Conservation (phyloP, 2,329 filamentous ascomycete species). For the Aspergillus fructus region DNA sequence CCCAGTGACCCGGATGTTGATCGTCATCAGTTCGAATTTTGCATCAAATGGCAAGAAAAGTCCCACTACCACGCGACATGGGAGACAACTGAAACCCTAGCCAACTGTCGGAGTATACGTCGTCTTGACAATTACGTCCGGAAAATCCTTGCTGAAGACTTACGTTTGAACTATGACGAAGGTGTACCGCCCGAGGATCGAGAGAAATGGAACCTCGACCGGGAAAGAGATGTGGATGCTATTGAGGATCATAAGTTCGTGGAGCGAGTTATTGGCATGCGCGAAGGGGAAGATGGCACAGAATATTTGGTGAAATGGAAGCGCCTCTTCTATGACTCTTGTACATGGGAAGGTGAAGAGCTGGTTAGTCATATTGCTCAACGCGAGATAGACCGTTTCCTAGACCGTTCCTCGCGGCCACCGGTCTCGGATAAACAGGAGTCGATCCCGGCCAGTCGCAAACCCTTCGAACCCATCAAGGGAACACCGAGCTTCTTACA, state of each 20-base stretch:
- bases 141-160: conserved; percentile 76
- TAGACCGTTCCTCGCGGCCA: conserved; percentile 77
- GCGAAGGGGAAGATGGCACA: conserved; percentile 73
- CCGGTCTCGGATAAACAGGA: conserved; percentile 79
- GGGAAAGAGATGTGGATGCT: conserved; percentile 84
- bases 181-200: conserved; percentile 80
- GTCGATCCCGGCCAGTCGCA: conserved; percentile 71
- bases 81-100: conserved; percentile 75
- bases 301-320: conserved; percentile 99
- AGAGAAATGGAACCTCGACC: conserved; percentile 93
- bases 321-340: conserved; percentile 86
- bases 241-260: conserved; percentile 88
- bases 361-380: conserved; percentile 78
- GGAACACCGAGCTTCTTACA: conserved; percentile 83
- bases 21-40: conserved; percentile 78
- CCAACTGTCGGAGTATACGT: conserved; percentile 77
- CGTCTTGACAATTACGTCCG: conserved; percentile 94
- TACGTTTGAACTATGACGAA: conserved; percentile 71
- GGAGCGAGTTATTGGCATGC: conserved; percentile 84
- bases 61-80: conserved; percentile 95
- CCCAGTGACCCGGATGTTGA: conserved; percentile 30
- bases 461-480: conserved; percentile 69
- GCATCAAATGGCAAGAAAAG: conserved; percentile 95
- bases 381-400: conserved; percentile 84
- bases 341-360: conserved; percentile 84